These are phyloP conservation scores for Coemansia sp. DNA, from an alignment of 192 early-diverging fungal species.

Conservation along the genomic window DNA sequence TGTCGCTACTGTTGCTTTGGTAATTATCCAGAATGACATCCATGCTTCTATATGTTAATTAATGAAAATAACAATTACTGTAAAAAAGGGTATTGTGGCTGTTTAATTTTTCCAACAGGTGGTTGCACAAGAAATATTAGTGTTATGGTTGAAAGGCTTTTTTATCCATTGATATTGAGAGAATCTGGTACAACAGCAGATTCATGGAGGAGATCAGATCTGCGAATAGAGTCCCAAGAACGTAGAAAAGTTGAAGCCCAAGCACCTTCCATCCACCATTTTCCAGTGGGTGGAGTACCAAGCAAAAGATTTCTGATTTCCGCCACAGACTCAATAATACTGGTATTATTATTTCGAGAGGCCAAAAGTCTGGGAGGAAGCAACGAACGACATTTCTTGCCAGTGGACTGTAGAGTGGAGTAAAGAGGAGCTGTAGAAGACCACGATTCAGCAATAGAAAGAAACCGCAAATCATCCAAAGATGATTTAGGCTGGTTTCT, in stretches of 20 bases:
- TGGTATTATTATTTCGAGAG: background rate
- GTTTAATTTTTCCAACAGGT: too few relatives aligned
- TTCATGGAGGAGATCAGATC: constrained; percentile 22
- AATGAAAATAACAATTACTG: background rate
- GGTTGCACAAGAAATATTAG: background rate
- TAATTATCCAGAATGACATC: background rate
- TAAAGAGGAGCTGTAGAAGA: constrained; percentile 4
- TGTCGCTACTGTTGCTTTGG: background rate
- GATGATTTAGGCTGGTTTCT: background rate
- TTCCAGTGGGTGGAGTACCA: background rate
- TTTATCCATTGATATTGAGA: background rate
- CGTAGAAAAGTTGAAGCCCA: constrained; percentile 27
- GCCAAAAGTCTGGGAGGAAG: background rate
- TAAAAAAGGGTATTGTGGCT: background rate
- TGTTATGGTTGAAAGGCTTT: constrained; percentile 4
- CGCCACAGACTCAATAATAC: constrained; percentile 8
- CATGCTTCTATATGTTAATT: background rate
- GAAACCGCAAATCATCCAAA: constrained; percentile 4
- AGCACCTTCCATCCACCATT: constrained; percentile 10
- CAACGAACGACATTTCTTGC: background rate
- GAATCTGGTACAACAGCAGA: constrained; percentile 3
- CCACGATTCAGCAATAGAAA: constrained; percentile 13
- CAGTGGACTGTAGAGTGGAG: background rate
- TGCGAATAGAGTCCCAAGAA: constrained; percentile 45
- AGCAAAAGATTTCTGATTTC: constrained; percentile 1